These are phyloP conservation scores for Cadophora gregata DNA, from an alignment of 2,329 filamentous ascomycete species.

Conservation along the genomic window DNA sequence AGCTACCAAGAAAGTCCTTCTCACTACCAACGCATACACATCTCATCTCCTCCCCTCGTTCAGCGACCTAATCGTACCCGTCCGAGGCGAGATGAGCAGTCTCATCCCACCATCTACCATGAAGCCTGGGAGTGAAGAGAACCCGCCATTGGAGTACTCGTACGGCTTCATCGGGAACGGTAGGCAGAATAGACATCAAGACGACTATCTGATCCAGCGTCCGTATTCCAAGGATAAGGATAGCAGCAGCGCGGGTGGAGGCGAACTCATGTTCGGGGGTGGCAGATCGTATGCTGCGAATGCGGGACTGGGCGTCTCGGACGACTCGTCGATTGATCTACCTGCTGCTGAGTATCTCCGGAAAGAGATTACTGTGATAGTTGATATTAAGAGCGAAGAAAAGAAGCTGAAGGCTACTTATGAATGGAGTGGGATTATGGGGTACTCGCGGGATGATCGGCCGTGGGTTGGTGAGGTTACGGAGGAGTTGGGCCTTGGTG, in stretches of 20 bases:
- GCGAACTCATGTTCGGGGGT: constrained; percentile 74
- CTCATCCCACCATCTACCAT: constrained; percentile 60
- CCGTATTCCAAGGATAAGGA: constrained; percentile 52
- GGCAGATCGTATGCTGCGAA: constrained; percentile 62
- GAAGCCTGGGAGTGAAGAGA: constrained; percentile 23
- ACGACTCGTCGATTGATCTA: constrained; percentile 63
- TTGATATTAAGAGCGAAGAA: constrained; percentile 44
- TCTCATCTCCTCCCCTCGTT: constrained; percentile 75
- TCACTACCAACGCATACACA: constrained; percentile 86
- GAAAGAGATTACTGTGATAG: constrained; percentile 34
- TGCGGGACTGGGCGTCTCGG: constrained; percentile 62
- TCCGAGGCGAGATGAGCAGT: constrained; percentile 74
- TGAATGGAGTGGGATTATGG: constrained; percentile 83
- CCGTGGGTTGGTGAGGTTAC: constrained; percentile 78
- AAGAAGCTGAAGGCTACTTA: constrained; percentile 53
- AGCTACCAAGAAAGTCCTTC: constrained; percentile 66
- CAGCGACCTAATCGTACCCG: constrained; percentile 75
- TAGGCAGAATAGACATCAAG: constrained; percentile 53
- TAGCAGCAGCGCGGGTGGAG: constrained; percentile 44
- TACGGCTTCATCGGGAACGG: constrained; percentile 65
- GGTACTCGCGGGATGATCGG: constrained; percentile 68
- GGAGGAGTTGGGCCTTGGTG: constrained; percentile 54
- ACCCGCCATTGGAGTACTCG: constrained; percentile 37
- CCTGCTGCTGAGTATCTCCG: constrained; percentile 44
- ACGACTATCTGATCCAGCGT: constrained; percentile 78